Base-by-base conservation (phyloP, 1,139 yeast species). In the Neolecta irregularis region DNA sequence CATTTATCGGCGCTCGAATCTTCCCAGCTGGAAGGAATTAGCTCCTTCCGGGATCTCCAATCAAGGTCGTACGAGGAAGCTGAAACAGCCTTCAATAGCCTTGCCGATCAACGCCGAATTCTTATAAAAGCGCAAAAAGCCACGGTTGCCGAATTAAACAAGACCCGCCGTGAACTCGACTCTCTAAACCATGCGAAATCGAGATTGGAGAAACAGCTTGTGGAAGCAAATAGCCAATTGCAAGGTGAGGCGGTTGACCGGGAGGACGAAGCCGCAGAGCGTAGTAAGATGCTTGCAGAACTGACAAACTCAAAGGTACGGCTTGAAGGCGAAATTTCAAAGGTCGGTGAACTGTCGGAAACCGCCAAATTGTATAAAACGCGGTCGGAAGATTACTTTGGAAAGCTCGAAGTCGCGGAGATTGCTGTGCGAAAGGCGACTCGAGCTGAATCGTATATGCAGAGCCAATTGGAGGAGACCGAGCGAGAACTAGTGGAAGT, bases 341-440 rank as follows among this genome's bases (percentile, higher is more conserved):
- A 67, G 41, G 70, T 67, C 43, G 44, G 48, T 2, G 80, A 77
- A 17, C 54, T 77, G 23, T 53, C 58, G 1, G 64, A 67, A 32
- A 62, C 70, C 26, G 58, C 76, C 29, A 71, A 68, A 22, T 59
- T 78, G 25, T 81, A 77, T 54, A 76, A 72, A 49, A 58, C 62
- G 26, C 66, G 93, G 40, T 72, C 92, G 11, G 88, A 79, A 32
- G 80, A 76, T 45, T 78, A 80, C 49, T 72, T 67, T 47, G 63
- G 65, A 41, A 78, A 79, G 47, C 60, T 83, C 24, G 93, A 81
- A 48, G 66, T 71, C 41, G 88, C 92, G 1, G 94, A 85, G 49
- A 64, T 74, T 34, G 76, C 81, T 2, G 71, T 78, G 2, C 61
- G 66, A 32, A 66, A 72, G 34, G 70, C 81, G 2, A 52, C 61